Percentiles rank a stretch among this genome's conserved stretches.
Conservation (phyloP, 345 rosid genomes). For the Isatis tinctoria region DNA sequence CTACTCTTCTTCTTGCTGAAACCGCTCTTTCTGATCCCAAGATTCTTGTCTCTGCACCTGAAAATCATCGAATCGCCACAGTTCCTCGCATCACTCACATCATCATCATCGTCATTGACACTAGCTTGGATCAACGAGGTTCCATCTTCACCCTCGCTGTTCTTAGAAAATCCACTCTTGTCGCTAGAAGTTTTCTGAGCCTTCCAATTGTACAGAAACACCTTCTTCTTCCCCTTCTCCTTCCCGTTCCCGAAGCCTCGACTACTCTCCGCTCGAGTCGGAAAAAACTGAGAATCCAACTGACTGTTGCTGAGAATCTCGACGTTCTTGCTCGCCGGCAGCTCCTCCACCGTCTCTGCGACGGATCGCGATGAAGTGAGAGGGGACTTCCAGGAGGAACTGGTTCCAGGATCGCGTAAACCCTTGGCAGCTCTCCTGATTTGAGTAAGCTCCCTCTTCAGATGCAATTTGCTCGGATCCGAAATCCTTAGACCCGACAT, state of each 20-base stretch:
- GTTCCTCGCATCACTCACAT: constrained; percentile 64
- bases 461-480: constrained; percentile 73
- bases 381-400: constrained; percentile 78
- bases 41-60: constrained; percentile 57
- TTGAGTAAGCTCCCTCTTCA: constrained; percentile 83
- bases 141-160: constrained; percentile 28
- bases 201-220: constrained; percentile 79
- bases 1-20: constrained; percentile 51
- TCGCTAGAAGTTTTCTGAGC: constrained; percentile 48
- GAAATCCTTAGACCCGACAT: constrained; percentile 52
- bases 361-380: constrained; percentile 62
- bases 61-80: constrained; percentile 48
- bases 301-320: constrained; percentile 16
- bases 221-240: constrained; percentile 40
- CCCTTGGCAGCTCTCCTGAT: constrained; percentile 72
- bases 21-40: constrained; percentile 31
- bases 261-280: constrained; percentile 5
- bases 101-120: constrained; percentile 24
- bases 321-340: constrained; percentile 21
- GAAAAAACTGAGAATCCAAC: constrained; percentile 32
- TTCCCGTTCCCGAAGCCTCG: background rate
- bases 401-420: constrained; percentile 88
- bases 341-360: constrained; percentile 24
- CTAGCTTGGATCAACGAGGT: constrained; percentile 47
- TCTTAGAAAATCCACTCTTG: constrained; percentile 29